Percentiles rank a stretch among this genome's conserved stretches.
phyloP scores from a whole-genome alignment of 306 rosid genomes.

The Rosa chinensis region DNA sequence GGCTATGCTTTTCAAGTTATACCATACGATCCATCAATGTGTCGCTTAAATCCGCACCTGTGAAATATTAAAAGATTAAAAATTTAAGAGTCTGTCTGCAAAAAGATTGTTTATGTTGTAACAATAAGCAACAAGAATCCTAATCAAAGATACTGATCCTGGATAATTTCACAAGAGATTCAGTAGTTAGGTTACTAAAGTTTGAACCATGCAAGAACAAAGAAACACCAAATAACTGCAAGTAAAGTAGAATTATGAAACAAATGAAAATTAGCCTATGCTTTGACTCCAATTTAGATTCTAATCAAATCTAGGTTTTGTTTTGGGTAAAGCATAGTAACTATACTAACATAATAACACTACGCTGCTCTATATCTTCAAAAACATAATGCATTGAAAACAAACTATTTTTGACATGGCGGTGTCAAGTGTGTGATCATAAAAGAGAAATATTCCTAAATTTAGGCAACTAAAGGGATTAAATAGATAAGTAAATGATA shows the following conservation, averaged over 20 bases:
- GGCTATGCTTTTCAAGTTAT: constrained; percentile 21
- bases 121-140: not conserved
- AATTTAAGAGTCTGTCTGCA: not conserved
- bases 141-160: not conserved
- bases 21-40: constrained; percentile 99
- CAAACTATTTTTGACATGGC: not conserved
- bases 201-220: not conserved
- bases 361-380: not conserved
- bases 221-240: not conserved
- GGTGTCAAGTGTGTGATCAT: not conserved
- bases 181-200: not conserved
- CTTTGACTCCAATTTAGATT: not conserved
- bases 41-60: constrained; percentile 93
- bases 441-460: not conserved
- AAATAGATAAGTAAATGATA: not conserved
- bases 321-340: not conserved
- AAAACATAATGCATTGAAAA: not conserved
- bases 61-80: constrained; percentile 1
- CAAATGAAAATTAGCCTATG: not conserved
- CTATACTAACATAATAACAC: not conserved
- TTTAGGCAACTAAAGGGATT: not conserved
- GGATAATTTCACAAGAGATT: not conserved
- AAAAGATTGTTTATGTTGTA: not conserved
- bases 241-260: not conserved
- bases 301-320: not conserved